Evolutionary conservation across 2,329 filamentous ascomycete species (phyloP).

Genomic region (Parafenestella ontariensis): DNA sequence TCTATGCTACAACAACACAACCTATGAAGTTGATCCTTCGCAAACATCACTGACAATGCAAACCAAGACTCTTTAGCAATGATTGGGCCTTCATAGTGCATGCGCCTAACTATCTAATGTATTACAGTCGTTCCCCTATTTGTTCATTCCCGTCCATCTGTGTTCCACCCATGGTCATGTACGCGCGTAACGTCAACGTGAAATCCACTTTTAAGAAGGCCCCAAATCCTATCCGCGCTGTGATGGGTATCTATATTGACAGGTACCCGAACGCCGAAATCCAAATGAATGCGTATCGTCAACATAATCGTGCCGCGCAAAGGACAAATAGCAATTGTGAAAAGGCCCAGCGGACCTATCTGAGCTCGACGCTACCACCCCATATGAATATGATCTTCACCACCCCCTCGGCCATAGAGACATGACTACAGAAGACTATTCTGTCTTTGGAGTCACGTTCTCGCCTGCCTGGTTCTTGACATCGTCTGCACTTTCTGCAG

Average conservation of each 20-base stretch:
- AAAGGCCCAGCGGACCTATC: not conserved
- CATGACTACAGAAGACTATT: constrained; percentile 6
- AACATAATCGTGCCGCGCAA: not conserved
- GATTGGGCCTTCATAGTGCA: too few relatives aligned
- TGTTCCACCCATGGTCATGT: not conserved
- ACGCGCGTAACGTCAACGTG: not conserved
- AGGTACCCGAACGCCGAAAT: not conserved
- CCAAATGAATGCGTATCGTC: not conserved
- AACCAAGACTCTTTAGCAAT: too few relatives aligned
- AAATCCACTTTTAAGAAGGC: constrained; percentile 8
- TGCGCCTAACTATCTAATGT: not conserved
- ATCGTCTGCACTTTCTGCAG: constrained; percentile 15
- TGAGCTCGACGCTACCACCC: too few relatives aligned
- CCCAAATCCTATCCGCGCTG: constrained; percentile 13
- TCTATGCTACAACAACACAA: not conserved
- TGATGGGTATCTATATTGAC: constrained; percentile 12
- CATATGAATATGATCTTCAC: not conserved
- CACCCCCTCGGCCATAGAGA: not conserved
- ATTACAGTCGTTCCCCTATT: not conserved
- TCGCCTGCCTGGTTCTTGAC: constrained; percentile 7
- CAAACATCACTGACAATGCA: not conserved
- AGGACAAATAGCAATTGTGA: not conserved
- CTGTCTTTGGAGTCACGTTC: constrained; percentile 1
- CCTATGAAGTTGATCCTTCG: not conserved
- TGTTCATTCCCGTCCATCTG: not conserved